A percentile compares a stretch with the other conserved stretches of the same genome.
Evolutionary conservation across 1,139 yeast species (phyloP).

Genomic region (Taphrina communis): DNA sequence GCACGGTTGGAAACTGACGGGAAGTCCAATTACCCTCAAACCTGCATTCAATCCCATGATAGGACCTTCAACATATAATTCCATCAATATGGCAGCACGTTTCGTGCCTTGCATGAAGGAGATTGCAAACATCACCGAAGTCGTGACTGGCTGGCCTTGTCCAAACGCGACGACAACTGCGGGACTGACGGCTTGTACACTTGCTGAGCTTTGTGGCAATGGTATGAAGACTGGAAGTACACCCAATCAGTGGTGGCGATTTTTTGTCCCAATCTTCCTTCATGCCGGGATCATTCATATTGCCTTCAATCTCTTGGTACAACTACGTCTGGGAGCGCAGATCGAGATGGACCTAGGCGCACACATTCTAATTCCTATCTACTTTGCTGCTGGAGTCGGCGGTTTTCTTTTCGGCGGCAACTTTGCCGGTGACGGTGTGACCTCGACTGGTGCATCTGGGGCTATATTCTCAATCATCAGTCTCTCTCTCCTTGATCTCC

Average conservation of each 20-base stretch:
- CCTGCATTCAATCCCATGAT: slow-evolving; percentile 81
- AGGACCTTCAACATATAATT: slow-evolving; percentile 70
- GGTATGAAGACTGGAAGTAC: slow-evolving; percentile 54
- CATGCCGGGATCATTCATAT: slow-evolving; percentile 80
- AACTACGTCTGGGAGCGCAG: slow-evolving; percentile 65
- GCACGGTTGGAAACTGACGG: slow-evolving; percentile 65
- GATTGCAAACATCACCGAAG: slow-evolving; percentile 61
- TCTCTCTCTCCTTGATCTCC: slow-evolving; percentile 63
- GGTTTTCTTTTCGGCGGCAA: slow-evolving; percentile 76
- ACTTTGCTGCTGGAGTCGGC: slow-evolving; percentile 66
- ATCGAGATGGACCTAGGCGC: slow-evolving; percentile 68
- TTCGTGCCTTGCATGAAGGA: slow-evolving; percentile 74
- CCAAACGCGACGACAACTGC: slow-evolving; percentile 66
- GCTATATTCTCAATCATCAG: slow-evolving; percentile 74
- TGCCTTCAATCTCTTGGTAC: slow-evolving; percentile 66
- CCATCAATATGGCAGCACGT: slow-evolving; percentile 58
- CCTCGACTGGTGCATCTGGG: slow-evolving; percentile 79
- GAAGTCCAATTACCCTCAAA: slow-evolving; percentile 69
- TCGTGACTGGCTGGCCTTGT: slow-evolving; percentile 63
- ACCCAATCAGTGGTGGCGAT: slow-evolving; percentile 74
- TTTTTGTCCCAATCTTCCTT: slow-evolving; percentile 71
- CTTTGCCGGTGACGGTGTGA: slow-evolving; percentile 71
- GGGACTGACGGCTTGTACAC: slow-evolving; percentile 60
- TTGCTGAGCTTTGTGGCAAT: slow-evolving; percentile 68
- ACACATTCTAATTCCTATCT: slow-evolving; percentile 62